Conservation (phyloP, 2,329 filamentous ascomycete genomes). For the Dactylellina leptospora region DNA sequence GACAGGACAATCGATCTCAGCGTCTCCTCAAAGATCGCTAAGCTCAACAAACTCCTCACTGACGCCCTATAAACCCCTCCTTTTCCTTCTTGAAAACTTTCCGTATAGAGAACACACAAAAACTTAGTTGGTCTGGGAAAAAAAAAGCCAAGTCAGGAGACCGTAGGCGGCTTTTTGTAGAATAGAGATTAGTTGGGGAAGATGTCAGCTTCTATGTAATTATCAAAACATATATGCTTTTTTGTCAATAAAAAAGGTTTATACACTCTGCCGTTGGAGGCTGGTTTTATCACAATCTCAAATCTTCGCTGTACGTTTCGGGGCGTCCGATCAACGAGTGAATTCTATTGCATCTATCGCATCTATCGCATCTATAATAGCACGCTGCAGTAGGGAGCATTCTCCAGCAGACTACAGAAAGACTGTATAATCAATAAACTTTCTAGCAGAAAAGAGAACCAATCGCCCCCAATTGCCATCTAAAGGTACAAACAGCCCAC, state of each 20-base stretch:
- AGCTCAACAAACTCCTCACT: constrained; percentile 99
- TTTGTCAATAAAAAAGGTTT: constrained; percentile 29
- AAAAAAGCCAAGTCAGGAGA: background rate
- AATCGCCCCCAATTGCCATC: constrained; percentile 20
- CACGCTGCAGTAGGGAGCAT: constrained; percentile 13
- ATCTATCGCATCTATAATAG: constrained; percentile 18
- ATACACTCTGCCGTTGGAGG: background rate
- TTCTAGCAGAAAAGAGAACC: background rate
- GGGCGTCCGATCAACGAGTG: constrained; percentile 22
- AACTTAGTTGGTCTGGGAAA: background rate
- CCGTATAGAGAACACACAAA: background rate
- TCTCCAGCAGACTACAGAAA: constrained; percentile 28
- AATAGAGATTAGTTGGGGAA: constrained; percentile 36
- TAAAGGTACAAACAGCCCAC: background rate
- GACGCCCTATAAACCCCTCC: constrained; percentile 82
- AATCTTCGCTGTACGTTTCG: background rate
- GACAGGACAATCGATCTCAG: constrained; percentile 98
- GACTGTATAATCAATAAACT: constrained; percentile 4
- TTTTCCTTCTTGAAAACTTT: background rate
- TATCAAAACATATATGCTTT: constrained; percentile 41
- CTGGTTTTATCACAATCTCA: too few species aligned
- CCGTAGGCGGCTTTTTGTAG: constrained; percentile 28
- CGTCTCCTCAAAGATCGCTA: constrained; percentile 91
- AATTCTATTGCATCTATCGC: constrained; percentile 33
- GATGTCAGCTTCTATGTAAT: constrained; percentile 49